A percentile compares a stretch with the other conserved stretches of the same genome.
phyloP scores from a whole-genome alignment of 75 land plant species.

The Sequoia sempervirens region DNA sequence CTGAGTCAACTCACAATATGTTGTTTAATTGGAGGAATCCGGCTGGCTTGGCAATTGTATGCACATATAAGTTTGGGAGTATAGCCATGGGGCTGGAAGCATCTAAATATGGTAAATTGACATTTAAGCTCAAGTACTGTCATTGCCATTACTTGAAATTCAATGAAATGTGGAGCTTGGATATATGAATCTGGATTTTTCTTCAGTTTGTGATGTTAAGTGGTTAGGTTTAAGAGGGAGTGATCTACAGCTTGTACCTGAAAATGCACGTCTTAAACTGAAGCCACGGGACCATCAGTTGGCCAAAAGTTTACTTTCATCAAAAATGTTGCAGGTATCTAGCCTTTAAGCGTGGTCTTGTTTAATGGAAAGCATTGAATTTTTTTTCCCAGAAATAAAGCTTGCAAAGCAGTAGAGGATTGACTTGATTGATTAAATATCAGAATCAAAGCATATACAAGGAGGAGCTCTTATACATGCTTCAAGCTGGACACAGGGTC shows the following conservation, averaged over 20 bases:
- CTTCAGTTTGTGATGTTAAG: slow-evolving; percentile 86
- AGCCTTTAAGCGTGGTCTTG: not conserved
- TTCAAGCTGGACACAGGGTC: slow-evolving; percentile 46
- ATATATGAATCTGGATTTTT: not conserved
- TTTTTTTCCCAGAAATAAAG: not conserved
- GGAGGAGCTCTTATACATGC: slow-evolving; percentile 66
- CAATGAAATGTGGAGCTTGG: not conserved
- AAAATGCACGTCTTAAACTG: slow-evolving; percentile 43
- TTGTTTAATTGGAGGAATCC: slow-evolving; percentile 70
- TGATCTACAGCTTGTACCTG: slow-evolving; percentile 61
- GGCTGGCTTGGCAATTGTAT: slow-evolving; percentile 85
- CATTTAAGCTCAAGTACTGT: not conserved
- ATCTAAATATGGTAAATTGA: slow-evolving; percentile 68
- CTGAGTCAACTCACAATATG: not conserved
- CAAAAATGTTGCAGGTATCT: slow-evolving; percentile 72
- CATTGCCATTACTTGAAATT: not conserved
- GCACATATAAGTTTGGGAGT: slow-evolving; percentile 95
- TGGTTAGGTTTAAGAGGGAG: slow-evolving; percentile 79
- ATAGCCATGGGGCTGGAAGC: slow-evolving; percentile 92
- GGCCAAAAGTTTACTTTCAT: slow-evolving; percentile 71
- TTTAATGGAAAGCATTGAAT: not conserved
- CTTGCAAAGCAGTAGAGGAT: not conserved
- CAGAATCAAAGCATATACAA: slow-evolving; percentile 51
- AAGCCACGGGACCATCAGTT: slow-evolving; percentile 60
- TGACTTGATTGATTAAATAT: not conserved